Conservation (phyloP, 768 basidiomycete genomes). For the Lactarius vividus region DNA sequence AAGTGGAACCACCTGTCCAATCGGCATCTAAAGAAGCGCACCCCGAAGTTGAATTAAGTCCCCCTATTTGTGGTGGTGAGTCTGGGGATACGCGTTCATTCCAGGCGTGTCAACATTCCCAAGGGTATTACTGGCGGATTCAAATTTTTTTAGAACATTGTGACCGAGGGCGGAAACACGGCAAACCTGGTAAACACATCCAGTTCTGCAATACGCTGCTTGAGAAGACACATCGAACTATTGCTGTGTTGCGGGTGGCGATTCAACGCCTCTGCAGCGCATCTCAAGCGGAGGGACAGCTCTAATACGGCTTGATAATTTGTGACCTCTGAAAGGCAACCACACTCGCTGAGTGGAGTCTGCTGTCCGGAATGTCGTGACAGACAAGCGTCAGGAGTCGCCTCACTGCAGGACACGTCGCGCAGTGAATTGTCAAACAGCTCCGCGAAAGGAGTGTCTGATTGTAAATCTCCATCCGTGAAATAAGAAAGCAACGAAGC, state of each 20-base stretch:
- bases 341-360: constrained; percentile 43
- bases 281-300: constrained; percentile 60
- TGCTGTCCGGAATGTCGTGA: neutral
- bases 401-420: neutral
- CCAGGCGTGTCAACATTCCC: constrained; percentile 2
- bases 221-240: constrained; percentile 37
- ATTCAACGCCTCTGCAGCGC: constrained; percentile 53
- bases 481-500: constrained; percentile 6
- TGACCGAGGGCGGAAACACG: neutral
- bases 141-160: neutral
- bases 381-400: neutral
- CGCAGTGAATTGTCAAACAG: constrained; percentile 4
- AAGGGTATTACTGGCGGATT: constrained; percentile 1
- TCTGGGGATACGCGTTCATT: neutral
- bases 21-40: neutral
- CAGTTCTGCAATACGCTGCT: constrained; percentile 48
- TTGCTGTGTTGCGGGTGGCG: constrained; percentile 43
- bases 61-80: neutral
- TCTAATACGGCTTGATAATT: constrained; percentile 61
- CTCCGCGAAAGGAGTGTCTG: neutral
- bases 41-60: neutral
- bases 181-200: constrained; percentile 54
- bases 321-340: constrained; percentile 52
- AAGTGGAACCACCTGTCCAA: neutral
- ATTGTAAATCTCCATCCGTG: neutral